A percentile compares a stretch with the other conserved stretches of the same genome.
phyloP scores from a whole-genome alignment of 192 early-diverging fungal genomes.

The Pilobolus umbonatus region DNA sequence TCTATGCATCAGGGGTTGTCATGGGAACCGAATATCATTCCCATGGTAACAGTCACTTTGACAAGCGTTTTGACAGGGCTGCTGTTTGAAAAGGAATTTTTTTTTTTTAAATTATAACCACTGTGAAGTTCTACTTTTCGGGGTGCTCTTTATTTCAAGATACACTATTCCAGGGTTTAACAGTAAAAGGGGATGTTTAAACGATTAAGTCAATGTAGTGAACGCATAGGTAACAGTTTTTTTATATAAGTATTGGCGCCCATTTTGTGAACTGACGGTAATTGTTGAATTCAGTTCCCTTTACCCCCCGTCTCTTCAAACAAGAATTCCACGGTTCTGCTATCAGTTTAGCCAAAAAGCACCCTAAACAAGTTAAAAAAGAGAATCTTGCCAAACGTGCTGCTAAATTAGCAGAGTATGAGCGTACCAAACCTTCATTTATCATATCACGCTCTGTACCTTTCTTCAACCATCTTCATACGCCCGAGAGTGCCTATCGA shows the following conservation, averaged over 20 bases:
- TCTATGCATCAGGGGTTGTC: no score
- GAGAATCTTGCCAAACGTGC: slow-evolving; percentile 37
- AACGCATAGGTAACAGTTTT: slow-evolving; percentile 4
- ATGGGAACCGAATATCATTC: no score
- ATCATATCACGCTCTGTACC: slow-evolving; percentile 24
- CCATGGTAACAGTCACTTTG: no score
- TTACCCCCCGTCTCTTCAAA: slow-evolving; percentile 4
- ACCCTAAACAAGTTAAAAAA: slow-evolving; percentile 39
- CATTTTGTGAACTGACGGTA: neutral
- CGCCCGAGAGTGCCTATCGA: slow-evolving; percentile 28
- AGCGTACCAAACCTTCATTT: slow-evolving; percentile 33
- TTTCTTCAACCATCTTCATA: slow-evolving; percentile 31
- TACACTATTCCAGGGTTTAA: no score
- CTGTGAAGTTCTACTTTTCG: no score
- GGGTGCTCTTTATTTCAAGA: no score
- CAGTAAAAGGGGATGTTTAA: neutral
- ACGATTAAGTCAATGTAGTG: slow-evolving; percentile 1
- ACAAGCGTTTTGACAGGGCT: slow-evolving; percentile 9
- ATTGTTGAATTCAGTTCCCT: neutral
- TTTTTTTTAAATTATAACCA: neutral
- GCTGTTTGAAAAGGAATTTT: neutral
- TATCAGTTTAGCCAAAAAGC: slow-evolving; percentile 25
- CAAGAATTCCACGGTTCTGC: slow-evolving; percentile 29
- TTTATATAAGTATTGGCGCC: neutral
- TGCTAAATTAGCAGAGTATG: slow-evolving; percentile 20